These are phyloP conservation scores for Decorospora gaudefroyi DNA, from an alignment of 2,329 filamentous ascomycete genomes.

Conservation along the genomic window DNA sequence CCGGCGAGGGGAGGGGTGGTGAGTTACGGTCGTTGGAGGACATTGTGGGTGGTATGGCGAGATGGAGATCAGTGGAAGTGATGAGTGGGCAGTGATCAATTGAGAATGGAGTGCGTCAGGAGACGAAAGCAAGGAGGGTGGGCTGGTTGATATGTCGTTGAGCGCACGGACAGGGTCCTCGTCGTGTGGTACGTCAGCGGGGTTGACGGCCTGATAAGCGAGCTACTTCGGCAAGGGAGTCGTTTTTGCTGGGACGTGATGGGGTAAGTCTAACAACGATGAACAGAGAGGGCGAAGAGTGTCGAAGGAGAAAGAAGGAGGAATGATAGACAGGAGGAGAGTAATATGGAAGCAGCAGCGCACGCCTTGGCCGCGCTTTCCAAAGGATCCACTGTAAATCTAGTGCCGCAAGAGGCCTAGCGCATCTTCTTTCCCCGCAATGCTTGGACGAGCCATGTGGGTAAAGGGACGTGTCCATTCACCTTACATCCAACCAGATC, in stretches of 20 bases:
- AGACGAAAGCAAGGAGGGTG: slow-evolving; percentile 21
- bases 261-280: slow-evolving; percentile 10
- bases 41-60: slow-evolving; percentile 29
- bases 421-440: slow-evolving; percentile 41
- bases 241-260: slow-evolving; percentile 22
- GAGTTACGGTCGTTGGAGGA: slow-evolving; percentile 49
- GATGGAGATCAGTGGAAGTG: neutral
- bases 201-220: slow-evolving; percentile 36
- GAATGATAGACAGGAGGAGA: slow-evolving; percentile 24
- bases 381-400: slow-evolving; percentile 17
- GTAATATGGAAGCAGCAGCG: slow-evolving; percentile 33
- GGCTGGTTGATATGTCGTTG: slow-evolving; percentile 26
- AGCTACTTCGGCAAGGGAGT: slow-evolving; percentile 16
- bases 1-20: slow-evolving; percentile 46
- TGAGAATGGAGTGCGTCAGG: slow-evolving; percentile 12
- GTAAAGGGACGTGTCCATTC: slow-evolving; percentile 16
- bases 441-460: slow-evolving; percentile 35
- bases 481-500: slow-evolving; percentile 18
- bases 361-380: slow-evolving; percentile 15
- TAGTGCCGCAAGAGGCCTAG: slow-evolving; percentile 26
- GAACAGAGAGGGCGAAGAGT: slow-evolving; percentile 13
- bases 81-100: slow-evolving; percentile 1
- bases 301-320: slow-evolving; percentile 10
- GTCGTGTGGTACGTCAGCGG: slow-evolving; percentile 31
- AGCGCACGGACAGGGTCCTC: slow-evolving; percentile 29